phyloP scores from a whole-genome alignment of 306 rosid genomes.

The Rosa lucieae region DNA sequence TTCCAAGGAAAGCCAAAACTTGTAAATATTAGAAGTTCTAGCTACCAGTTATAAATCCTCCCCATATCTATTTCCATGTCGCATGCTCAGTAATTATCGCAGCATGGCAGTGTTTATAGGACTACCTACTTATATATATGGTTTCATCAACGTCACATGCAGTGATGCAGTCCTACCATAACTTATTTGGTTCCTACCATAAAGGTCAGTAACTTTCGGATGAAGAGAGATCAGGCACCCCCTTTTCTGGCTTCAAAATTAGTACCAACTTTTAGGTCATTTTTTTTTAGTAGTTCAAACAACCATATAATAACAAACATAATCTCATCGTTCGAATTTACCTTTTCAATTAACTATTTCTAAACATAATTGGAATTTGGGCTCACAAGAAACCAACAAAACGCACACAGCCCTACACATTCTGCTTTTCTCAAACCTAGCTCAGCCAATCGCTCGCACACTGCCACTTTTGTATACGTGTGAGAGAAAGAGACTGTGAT shows the following conservation, averaged over 20 bases:
- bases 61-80: not conserved
- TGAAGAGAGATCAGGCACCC: not conserved
- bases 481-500: conserved; percentile 16
- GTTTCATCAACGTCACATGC: conserved; percentile 13
- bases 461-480: too few relatives aligned
- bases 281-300: not conserved
- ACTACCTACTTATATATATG: not conserved
- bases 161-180: conserved; percentile 1
- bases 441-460: too few relatives aligned
- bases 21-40: not conserved
- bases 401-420: conserved; percentile 36
- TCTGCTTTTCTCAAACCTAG: conserved; percentile 35
- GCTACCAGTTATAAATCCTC: not conserved
- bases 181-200: conserved; percentile 10
- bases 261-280: not conserved
- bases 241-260: conserved; percentile 12
- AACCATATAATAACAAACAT: not conserved
- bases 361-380: conserved; percentile 51
- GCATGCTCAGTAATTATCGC: not conserved
- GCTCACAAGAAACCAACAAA: conserved; percentile 33
- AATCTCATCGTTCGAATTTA: conserved; percentile 4
- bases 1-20: not conserved
- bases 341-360: not conserved
- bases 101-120: conserved; percentile 6
- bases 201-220: conserved; percentile 61